Percentiles rank a stretch among this genome's conserved stretches.
These are phyloP conservation scores for Monilinia aucupariae DNA, from an alignment of 2,329 filamentous ascomycete species.

Conservation along the genomic window DNA sequence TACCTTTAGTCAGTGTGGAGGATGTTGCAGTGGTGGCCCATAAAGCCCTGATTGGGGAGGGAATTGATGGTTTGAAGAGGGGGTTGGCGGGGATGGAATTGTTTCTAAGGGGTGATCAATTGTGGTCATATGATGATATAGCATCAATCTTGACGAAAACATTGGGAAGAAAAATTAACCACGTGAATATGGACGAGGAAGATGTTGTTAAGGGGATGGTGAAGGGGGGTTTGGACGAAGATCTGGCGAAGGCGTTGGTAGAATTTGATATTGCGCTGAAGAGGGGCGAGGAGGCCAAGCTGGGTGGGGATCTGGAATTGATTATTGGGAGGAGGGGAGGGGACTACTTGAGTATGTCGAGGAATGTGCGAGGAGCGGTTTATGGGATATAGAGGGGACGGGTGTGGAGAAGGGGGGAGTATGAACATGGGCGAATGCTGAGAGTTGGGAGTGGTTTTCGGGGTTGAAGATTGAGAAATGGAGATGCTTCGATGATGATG, in stretches of 20 bases:
- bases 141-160: not conserved
- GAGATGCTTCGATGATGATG: not conserved
- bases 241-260: not conserved
- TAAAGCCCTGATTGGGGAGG: slow-evolving; percentile 2
- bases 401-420: too few species aligned
- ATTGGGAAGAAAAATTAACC: not conserved
- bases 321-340: not conserved
- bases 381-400: not conserved
- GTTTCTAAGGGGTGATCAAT: not conserved
- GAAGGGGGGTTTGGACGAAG: not conserved
- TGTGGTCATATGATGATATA: slow-evolving; percentile 31
- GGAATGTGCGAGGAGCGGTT: not conserved
- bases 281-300: not conserved
- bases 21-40: not conserved
- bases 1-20: not conserved
- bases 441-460: not conserved
- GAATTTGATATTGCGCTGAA: not conserved
- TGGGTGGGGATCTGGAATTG: not conserved
- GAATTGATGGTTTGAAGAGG: not conserved
- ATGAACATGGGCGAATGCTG: not conserved
- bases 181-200: not conserved
- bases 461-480: not conserved
- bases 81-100: not conserved
- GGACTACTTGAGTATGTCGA: not conserved
- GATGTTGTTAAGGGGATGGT: not conserved